These are phyloP conservation scores for Neurospora cerealis DNA, from an alignment of 495 filamentous ascomycete genomes.

Conservation along the genomic window DNA sequence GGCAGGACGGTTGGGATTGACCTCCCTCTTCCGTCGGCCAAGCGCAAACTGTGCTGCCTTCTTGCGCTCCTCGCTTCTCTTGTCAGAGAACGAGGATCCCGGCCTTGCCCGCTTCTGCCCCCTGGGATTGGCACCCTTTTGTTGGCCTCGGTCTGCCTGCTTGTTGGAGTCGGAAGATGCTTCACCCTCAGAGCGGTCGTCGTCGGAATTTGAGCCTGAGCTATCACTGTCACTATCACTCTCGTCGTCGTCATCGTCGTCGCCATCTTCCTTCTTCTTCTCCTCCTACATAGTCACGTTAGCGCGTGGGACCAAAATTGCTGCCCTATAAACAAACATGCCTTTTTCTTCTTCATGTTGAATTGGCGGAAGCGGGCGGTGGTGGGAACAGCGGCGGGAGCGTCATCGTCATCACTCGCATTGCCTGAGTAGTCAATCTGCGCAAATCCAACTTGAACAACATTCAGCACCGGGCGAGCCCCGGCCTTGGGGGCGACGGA, in stretches of 20 bases:
- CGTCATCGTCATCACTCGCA: slow-evolving; percentile 5
- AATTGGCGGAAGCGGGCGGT: slow-evolving; percentile 22
- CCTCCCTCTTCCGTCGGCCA: slow-evolving; percentile 45
- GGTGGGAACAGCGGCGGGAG: slow-evolving; percentile 2
- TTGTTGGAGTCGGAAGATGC: slow-evolving; percentile 1
- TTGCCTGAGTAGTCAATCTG: slow-evolving; percentile 30
- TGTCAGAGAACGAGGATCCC: slow-evolving; percentile 16
- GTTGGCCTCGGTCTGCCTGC: slow-evolving; percentile 12
- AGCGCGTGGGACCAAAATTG: background rate
- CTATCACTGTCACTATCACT: slow-evolving; percentile 13
- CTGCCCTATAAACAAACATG: slow-evolving; percentile 3
- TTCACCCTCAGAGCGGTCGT: slow-evolving; percentile 3
- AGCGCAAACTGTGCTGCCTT: slow-evolving; percentile 38
- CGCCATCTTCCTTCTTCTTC: slow-evolving; percentile 6
- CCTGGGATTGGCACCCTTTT: background rate
- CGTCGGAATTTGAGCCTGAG: background rate
- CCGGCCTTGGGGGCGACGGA: slow-evolving; percentile 7
- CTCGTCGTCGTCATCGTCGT: slow-evolving; percentile 5
- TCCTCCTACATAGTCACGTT: background rate
- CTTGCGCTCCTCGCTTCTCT: slow-evolving; percentile 27
- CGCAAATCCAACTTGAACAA: slow-evolving; percentile 39
- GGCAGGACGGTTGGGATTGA: slow-evolving; percentile 45
- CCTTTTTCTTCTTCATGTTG: slow-evolving; percentile 33
- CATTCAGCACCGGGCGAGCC: slow-evolving; percentile 25
- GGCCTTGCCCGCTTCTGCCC: slow-evolving; percentile 6